Conservation (phyloP, 176 grass and related monocot species). For the Ananas comosus region DNA sequence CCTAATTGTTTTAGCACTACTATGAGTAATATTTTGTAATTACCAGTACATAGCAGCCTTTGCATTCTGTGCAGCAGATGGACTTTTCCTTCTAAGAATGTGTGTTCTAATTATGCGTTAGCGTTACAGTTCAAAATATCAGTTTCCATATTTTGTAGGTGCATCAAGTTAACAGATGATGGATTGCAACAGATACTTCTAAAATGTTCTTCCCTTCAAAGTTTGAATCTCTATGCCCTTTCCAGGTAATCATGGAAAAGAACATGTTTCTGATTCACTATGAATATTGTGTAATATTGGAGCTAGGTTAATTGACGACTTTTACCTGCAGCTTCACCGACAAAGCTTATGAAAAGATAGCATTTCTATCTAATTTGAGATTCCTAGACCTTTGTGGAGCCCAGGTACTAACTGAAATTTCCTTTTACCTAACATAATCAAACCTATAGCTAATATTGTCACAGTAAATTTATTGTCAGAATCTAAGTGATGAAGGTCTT, state of each 20-base stretch:
- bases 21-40: not conserved
- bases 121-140: not conserved
- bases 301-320: not conserved
- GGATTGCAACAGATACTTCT: conserved; percentile 51
- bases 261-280: not conserved
- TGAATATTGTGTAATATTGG: not conserved
- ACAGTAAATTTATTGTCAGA: conserved; percentile 36
- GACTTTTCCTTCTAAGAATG: not conserved
- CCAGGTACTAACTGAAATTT: conserved; percentile 41
- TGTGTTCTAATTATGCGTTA: not conserved
- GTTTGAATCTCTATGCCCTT: conserved; percentile 86
- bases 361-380: conserved; percentile 52
- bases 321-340: conserved; percentile 66
- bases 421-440: conserved; percentile 16
- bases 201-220: conserved; percentile 82
- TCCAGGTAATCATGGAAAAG: conserved; percentile 49
- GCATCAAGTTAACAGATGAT: conserved; percentile 78
- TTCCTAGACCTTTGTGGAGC: conserved; percentile 91
- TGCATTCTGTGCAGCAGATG: not conserved
- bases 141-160: conserved; percentile 39
- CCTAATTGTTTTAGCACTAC: not conserved
- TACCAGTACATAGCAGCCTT: not conserved
- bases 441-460: not conserved
- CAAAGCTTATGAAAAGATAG: conserved; percentile 66
- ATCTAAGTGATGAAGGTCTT: conserved; percentile 67